Conservation (phyloP, 495 filamentous ascomycete genomes). For the Hyaloscypha finlandica region DNA sequence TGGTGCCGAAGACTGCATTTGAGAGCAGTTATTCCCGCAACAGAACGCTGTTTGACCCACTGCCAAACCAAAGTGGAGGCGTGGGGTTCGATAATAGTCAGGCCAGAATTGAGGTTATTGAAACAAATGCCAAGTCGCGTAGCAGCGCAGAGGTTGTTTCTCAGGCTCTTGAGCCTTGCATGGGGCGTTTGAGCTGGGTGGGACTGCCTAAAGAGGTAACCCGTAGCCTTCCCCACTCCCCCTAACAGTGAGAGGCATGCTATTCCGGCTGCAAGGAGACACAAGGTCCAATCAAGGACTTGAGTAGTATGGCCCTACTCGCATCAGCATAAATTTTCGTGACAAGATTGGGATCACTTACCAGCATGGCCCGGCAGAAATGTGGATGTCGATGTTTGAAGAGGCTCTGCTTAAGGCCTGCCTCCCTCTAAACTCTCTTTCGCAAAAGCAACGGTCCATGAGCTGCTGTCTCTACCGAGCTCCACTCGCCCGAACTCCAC, state of each 20-base stretch:
- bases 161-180: background rate
- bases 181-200: slow-evolving; percentile 13
- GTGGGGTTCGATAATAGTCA: slow-evolving; percentile 3
- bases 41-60: slow-evolving; percentile 13
- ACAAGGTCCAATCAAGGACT: background rate
- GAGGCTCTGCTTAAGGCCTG: background rate
- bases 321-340: background rate
- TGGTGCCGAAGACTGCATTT: background rate
- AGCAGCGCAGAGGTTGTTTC: slow-evolving; percentile 14
- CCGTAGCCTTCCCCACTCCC: background rate
- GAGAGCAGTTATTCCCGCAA: slow-evolving; percentile 17
- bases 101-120: slow-evolving; percentile 5
- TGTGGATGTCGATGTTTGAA: background rate
- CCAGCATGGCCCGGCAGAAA: background rate
- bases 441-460: background rate
- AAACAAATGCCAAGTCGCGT: slow-evolving; percentile 5
- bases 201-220: background rate
- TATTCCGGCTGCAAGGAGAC: background rate
- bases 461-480: background rate
- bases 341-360: background rate
- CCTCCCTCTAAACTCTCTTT: background rate
- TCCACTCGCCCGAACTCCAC: background rate
- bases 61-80: background rate
- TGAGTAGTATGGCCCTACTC: background rate
- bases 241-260: too few relatives aligned